Base-by-base conservation (phyloP, 306 rosid species). In the Pterocarpus macrocarpus region DNA sequence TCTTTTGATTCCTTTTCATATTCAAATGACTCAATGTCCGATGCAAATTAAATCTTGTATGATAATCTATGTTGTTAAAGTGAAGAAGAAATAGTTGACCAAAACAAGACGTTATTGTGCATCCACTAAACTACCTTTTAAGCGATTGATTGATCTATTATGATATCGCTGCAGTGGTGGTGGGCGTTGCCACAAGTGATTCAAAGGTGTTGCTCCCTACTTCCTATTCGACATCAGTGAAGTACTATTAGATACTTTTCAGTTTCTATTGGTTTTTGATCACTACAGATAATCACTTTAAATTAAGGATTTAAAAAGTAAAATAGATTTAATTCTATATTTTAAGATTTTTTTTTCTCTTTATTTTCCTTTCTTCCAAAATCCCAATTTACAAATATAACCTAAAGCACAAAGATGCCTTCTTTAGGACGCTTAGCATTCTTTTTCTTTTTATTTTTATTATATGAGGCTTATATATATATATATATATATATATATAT, bases 361-460 rank as follows among this genome's bases (percentile, higher is more conserved):
- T 22, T 22, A 22, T 22, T 22, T 22, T 22, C 1, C 0, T 22
- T 22, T 22, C 1, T 22, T 22, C 1, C n/a, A n/a, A 22, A 22
- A 22, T 22, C 1, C 1, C 28, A 22, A 22, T 1, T 22, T 1
- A 22, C 28, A 22, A 22, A 22, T 22, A 22, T 1, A 22, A 0
- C 28, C 1, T 22, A 22, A 22, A 22, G 28, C 1, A 1, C 1
- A 22, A 22, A 22, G 28, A 22, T 1, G 11, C 14, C 50, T 49
- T 65, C 41, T 2, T 50, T 4, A 62, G 43, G 47, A 8, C 52
- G 69, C 16, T 35, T 39, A 7, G 7, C 67, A 67, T 44, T 32
- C 36, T 78, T 78, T 56, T 58, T 32, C 39, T 44, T 78, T 17
- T 61, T 14, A 13, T 47, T 70, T 69, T 79, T 49, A 35, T 22